Base-by-base conservation (phyloP, 306 rosid species). In the Corylus americana region DNA sequence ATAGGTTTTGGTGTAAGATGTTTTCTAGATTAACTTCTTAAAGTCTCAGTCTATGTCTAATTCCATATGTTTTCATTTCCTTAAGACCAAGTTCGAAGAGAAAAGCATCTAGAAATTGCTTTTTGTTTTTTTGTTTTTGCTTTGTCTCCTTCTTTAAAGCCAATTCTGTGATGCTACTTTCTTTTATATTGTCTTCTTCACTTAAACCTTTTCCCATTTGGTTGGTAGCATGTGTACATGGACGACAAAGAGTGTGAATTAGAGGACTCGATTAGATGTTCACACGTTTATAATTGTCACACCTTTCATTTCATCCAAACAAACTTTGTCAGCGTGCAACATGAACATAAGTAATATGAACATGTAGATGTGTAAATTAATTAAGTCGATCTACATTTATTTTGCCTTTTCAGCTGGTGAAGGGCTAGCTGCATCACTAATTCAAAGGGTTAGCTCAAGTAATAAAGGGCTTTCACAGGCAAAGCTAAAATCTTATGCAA, bases 1-100 rank as follows among this genome's bases (percentile, higher is more conserved):
- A 78, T 80, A 74, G 86, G 89, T 84, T 45, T 57, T 77, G 67
- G 48, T 17, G 53, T 73, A 31, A 69, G 89, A 85, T 84, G 68
- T 68, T 84, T 73, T 81, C 87, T 74, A 86, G 66, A 74, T 70
- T 75, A 42, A 62, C 39, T 64, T 87, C 81, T 81, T 81, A 86
- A 86, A 83, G 53, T 85, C 71, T 84, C 78, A 74, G 81, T 80
- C 79, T 10, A 11, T 12, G 11, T 13, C 16, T 71, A 27, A 48
- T 67, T 75, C 81, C 62, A 5, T 5, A 17, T 48, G 44, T 78
- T 67, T 76, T 57, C 50, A 50, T 77, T 42, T 55, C 45, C 72
- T 82, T n/a, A 14, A 58, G 72, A 77, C 61, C 44, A 73, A 55
- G 57, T 55, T 61, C 9, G 74, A 79, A 59, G 77, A 53, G 76